Conservation (phyloP, 1,139 yeast genomes). For the Wickerhamomyces sp. region DNA sequence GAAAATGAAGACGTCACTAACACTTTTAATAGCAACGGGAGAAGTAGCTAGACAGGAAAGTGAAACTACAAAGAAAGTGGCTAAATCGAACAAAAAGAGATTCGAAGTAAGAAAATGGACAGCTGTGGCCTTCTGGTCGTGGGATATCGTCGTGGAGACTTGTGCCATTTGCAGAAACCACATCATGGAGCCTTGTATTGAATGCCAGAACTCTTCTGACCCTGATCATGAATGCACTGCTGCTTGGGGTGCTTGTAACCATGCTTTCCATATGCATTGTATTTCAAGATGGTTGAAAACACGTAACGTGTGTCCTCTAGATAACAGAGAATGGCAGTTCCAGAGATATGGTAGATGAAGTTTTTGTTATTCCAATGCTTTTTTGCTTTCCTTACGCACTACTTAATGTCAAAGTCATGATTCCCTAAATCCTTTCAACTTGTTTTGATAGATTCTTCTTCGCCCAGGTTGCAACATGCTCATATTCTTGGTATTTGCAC, state of each 20-base stretch:
- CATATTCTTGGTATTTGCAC: too few species aligned
- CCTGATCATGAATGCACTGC: constrained; percentile 82
- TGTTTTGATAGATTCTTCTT: too few species aligned
- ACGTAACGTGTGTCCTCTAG: constrained; percentile 97
- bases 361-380: not conserved
- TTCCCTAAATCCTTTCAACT: too few species aligned
- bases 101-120: constrained; percentile 88
- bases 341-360: constrained; percentile 64
- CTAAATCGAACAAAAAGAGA: constrained; percentile 38
- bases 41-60: constrained; percentile 1
- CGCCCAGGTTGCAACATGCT: too few species aligned
- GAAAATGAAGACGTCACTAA: not conserved
- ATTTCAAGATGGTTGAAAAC: constrained; percentile 94
- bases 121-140: constrained; percentile 99
- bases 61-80: constrained; percentile 5
- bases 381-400: not conserved
- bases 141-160: constrained; percentile 95
- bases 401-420: not conserved
- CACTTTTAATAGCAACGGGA: not conserved
- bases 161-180: constrained; percentile 99
- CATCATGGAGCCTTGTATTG: constrained; percentile 97
- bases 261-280: constrained; percentile 93
- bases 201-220: constrained; percentile 82
- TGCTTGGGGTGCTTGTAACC: constrained; percentile 97
- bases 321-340: constrained; percentile 89